A percentile compares a stretch with the other conserved stretches of the same genome.
These are phyloP conservation scores for Flaveria bidentis DNA, from an alignment of 129 eudicot species.

Conservation along the genomic window DNA sequence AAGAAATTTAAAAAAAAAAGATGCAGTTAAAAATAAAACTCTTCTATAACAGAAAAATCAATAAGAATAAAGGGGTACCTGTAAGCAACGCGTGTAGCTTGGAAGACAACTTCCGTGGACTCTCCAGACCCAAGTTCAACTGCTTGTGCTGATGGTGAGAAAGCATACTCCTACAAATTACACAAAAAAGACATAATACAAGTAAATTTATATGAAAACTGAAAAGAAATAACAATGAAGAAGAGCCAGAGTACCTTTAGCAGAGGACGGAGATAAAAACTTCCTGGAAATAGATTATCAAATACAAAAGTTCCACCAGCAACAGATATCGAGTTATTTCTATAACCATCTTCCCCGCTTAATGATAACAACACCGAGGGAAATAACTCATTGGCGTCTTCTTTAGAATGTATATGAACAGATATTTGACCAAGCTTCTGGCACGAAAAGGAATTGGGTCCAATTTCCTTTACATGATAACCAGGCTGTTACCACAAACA, in stretches of 20 bases:
- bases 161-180: slow-evolving; percentile 79
- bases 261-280: slow-evolving; percentile 95
- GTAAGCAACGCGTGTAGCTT: slow-evolving; percentile 97
- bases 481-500: slow-evolving; percentile 52
- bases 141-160: slow-evolving; percentile 87
- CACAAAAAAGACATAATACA: not conserved
- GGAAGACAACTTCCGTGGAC: slow-evolving; percentile 77
- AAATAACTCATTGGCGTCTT: slow-evolving; percentile 65
- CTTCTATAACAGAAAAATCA: not conserved
- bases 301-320: slow-evolving; percentile 80
- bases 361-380: slow-evolving; percentile 86
- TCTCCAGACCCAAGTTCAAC: slow-evolving; percentile 97
- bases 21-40: not conserved
- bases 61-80: slow-evolving; percentile 49
- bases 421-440: slow-evolving; percentile 97
- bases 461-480: slow-evolving; percentile 76
- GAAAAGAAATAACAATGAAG: not conserved
- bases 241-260: slow-evolving; percentile 61
- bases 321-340: slow-evolving; percentile 84
- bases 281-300: slow-evolving; percentile 89
- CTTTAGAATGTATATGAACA: slow-evolving; percentile 64
- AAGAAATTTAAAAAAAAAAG: not conserved
- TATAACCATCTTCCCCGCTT: slow-evolving; percentile 98
- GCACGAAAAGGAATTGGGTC: slow-evolving; percentile 82
- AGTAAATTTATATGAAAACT: not conserved